Conservation (phyloP, 1,139 yeast species). For the Scheffersomyces quercinus region DNA sequence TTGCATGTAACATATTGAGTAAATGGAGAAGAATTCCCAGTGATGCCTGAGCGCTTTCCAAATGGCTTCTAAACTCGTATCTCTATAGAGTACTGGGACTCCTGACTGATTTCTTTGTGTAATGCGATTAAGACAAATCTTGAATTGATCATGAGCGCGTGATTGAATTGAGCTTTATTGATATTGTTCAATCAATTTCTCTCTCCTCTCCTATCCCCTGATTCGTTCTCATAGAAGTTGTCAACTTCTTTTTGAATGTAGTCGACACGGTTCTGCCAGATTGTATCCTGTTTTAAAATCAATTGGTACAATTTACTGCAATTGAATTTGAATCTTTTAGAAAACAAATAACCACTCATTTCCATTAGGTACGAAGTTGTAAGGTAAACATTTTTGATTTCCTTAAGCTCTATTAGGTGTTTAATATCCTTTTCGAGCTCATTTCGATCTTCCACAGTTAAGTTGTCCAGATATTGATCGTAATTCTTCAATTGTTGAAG, state of each 20-base stretch:
- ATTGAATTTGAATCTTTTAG: constrained; percentile 5
- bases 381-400: not conserved
- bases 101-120: no score
- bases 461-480: not conserved
- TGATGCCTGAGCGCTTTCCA: no score
- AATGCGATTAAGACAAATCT: no score
- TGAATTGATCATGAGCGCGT: no score
- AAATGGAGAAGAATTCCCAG: no score
- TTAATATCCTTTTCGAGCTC: not conserved
- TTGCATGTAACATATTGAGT: no score
- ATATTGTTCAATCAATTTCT: no score
- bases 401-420: not conserved
- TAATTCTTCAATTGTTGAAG: constrained; percentile 2
- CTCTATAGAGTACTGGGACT: no score
- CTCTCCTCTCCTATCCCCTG: no score
- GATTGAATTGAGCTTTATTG: no score
- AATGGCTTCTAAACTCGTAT: no score
- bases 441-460: not conserved
- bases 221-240: not conserved
- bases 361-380: not conserved
- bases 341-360: constrained; percentile 6
- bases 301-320: constrained; percentile 1
- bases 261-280: not conserved
- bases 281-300: not conserved
- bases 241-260: not conserved